Conservation (phyloP, 176 grass and related monocot species). For the Ensete glaucum region DNA sequence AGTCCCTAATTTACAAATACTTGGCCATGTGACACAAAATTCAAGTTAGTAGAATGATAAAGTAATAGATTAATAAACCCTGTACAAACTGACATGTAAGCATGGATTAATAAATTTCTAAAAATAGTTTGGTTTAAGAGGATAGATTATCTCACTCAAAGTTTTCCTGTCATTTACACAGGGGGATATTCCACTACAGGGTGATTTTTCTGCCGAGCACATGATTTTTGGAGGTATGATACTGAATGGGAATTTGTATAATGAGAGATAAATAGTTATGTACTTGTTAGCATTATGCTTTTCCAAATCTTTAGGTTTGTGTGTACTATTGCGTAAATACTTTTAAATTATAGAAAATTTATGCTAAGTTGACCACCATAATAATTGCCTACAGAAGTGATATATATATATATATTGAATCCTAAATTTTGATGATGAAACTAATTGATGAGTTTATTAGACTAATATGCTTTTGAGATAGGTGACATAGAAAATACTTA, state of each 20-base stretch:
- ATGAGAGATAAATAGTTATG: not conserved
- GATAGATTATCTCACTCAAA: conserved; percentile 22
- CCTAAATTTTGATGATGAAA: too few species aligned
- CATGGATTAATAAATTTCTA: not conserved
- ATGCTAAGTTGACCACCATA: not conserved
- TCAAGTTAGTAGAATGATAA: too few species aligned
- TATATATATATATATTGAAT: not conserved
- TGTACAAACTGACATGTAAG: not conserved
- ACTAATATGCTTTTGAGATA: too few species aligned
- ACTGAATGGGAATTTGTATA: not conserved
- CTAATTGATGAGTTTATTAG: too few species aligned
- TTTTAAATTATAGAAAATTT: not conserved
- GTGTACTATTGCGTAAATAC: not conserved
- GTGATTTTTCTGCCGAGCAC: conserved; percentile 88
- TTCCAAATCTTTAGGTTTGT: not conserved
- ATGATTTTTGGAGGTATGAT: conserved; percentile 98
- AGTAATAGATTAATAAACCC: not conserved
- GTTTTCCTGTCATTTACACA: conserved; percentile 19
- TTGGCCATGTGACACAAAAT: too few species aligned
- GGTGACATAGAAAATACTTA: too few species aligned
- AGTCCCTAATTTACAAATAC: too few species aligned
- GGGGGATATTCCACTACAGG: conserved; percentile 99
- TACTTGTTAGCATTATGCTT: not conserved
- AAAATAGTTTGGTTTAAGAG: not conserved
- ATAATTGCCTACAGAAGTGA: not conserved